phyloP scores from a whole-genome alignment of 2,329 filamentous ascomycete genomes.

The Aspergillus fructus region DNA sequence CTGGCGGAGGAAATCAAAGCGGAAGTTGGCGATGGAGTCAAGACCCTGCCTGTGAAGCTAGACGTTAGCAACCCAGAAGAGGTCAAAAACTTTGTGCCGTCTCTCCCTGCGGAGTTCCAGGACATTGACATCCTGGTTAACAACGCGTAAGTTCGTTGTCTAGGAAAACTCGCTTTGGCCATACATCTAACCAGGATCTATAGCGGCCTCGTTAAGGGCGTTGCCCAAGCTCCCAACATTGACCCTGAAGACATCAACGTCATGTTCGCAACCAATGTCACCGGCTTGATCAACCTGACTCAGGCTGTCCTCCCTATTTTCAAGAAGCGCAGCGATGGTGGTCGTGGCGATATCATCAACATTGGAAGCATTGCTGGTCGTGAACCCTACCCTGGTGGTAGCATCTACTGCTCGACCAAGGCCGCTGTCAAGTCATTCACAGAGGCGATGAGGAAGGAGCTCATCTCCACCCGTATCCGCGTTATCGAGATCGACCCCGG shows the following conservation, averaged over 20 bases:
- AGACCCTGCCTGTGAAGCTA: slow-evolving; percentile 78
- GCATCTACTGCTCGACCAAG: slow-evolving; percentile 93
- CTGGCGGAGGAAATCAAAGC: slow-evolving; percentile 73
- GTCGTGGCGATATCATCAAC: slow-evolving; percentile 91
- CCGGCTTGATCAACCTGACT: slow-evolving; percentile 93
- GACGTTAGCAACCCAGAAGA: slow-evolving; percentile 81
- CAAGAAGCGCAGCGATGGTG: slow-evolving; percentile 67
- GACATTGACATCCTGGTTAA: slow-evolving; percentile 89
- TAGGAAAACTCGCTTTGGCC: too few relatives aligned
- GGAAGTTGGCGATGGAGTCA: slow-evolving; percentile 75
- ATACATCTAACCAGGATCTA: slow-evolving; percentile 5
- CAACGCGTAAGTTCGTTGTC: slow-evolving; percentile 70
- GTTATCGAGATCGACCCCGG: slow-evolving; percentile 89
- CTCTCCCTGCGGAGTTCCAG: slow-evolving; percentile 76
- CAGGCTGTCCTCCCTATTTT: slow-evolving; percentile 85
- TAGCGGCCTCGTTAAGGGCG: slow-evolving; percentile 84
- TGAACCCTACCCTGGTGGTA: slow-evolving; percentile 79
- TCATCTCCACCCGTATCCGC: slow-evolving; percentile 75
- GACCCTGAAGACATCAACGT: slow-evolving; percentile 74
- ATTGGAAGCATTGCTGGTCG: slow-evolving; percentile 89
- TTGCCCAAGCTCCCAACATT: slow-evolving; percentile 83
- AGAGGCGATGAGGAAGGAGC: slow-evolving; percentile 76
- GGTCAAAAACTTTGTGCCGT: slow-evolving; percentile 68
- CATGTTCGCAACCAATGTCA: slow-evolving; percentile 94
- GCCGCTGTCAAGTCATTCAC: slow-evolving; percentile 84